These are phyloP conservation scores for Nemania sp. DNA, from an alignment of 2,329 filamentous ascomycete genomes.

Conservation along the genomic window DNA sequence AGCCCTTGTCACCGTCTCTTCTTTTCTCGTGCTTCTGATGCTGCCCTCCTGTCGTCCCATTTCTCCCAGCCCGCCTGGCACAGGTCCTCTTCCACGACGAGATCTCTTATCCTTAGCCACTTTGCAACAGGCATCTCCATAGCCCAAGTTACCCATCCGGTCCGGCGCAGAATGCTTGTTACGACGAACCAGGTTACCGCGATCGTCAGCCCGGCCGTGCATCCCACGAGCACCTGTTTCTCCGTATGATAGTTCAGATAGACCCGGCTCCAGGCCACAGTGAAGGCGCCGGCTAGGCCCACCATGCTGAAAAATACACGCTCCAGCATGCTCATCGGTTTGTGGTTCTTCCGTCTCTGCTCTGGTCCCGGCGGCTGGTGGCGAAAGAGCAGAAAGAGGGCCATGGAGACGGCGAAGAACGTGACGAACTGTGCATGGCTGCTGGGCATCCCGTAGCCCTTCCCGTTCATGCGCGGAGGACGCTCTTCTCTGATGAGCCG, in stretches of 20 bases:
- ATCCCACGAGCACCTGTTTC: conserved; percentile 83
- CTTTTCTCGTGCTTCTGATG: conserved; percentile 40
- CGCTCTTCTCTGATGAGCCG: conserved; percentile 90
- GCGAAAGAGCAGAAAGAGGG: conserved; percentile 81
- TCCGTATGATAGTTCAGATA: conserved; percentile 93
- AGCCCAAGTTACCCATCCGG: conserved; percentile 72
- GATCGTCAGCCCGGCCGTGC: conserved; percentile 68
- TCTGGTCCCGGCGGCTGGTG: conserved; percentile 61
- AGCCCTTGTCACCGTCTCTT: conserved; percentile 31
- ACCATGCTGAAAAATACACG: conserved; percentile 58
- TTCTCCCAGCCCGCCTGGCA: conserved; percentile 92
- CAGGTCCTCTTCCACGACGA: conserved; percentile 85
- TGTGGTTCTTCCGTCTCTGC: conserved; percentile 45
- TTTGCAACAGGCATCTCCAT: conserved; percentile 67
- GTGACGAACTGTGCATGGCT: conserved; percentile 94
- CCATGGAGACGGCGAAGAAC: conserved; percentile 85
- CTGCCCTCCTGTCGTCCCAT: conserved; percentile 66
- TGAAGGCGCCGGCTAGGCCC: conserved; percentile 62
- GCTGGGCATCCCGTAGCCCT: conserved; percentile 95
- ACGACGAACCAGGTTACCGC: conserved; percentile 78
- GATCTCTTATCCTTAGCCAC: conserved; percentile 74
- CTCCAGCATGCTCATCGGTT: conserved; percentile 63
- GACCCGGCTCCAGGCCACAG: conserved; percentile 79
- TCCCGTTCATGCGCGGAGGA: conserved; percentile 80
- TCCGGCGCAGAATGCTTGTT: conserved; percentile 67